Evolutionary conservation across 768 basidiomycete species (phyloP).

Genomic region (Ramaria sp.): DNA sequence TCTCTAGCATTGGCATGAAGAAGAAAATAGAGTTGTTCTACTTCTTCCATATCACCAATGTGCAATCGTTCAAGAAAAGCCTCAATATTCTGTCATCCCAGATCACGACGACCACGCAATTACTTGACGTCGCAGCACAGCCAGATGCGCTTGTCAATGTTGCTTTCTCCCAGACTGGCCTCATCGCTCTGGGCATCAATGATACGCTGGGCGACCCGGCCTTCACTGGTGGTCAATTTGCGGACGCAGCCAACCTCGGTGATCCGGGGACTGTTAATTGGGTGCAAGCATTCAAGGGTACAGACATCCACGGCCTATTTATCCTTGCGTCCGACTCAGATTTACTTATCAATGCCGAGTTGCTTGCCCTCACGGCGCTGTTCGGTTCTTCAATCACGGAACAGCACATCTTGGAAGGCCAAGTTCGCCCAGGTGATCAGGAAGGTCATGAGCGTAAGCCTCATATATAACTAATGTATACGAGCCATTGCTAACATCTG

Average conservation of each 20-base stretch:
- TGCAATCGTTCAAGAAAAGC: slow-evolving; percentile 14
- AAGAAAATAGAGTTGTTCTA: slow-evolving; percentile 15
- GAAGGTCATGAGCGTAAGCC: slow-evolving; percentile 20
- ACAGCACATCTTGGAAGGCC: slow-evolving; percentile 26
- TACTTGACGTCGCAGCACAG: slow-evolving; percentile 16
- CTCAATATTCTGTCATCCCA: slow-evolving; percentile 5
- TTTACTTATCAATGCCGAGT: slow-evolving; percentile 17
- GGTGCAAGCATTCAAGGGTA: not conserved
- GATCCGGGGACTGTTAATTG: slow-evolving; percentile 17
- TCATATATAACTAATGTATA: not conserved
- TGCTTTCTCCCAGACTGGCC: slow-evolving; percentile 21
- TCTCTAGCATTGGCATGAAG: slow-evolving; percentile 17
- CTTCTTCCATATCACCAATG: slow-evolving; percentile 18
- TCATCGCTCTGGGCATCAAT: slow-evolving; percentile 18
- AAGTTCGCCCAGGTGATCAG: slow-evolving; percentile 19
- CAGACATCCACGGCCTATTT: slow-evolving; percentile 16
- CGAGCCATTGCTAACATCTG: slow-evolving; percentile 9
- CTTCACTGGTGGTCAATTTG: slow-evolving; percentile 13
- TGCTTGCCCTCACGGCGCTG: slow-evolving; percentile 12
- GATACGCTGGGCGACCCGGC: slow-evolving; percentile 12
- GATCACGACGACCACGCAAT: slow-evolving; percentile 36
- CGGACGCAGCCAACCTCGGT: slow-evolving; percentile 14
- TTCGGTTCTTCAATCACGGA: slow-evolving; percentile 33
- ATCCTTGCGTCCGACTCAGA: slow-evolving; percentile 19
- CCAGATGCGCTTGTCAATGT: slow-evolving; percentile 16